phyloP scores from a whole-genome alignment of 2,329 filamentous ascomycete genomes.

The Aspergillus sp. region DNA sequence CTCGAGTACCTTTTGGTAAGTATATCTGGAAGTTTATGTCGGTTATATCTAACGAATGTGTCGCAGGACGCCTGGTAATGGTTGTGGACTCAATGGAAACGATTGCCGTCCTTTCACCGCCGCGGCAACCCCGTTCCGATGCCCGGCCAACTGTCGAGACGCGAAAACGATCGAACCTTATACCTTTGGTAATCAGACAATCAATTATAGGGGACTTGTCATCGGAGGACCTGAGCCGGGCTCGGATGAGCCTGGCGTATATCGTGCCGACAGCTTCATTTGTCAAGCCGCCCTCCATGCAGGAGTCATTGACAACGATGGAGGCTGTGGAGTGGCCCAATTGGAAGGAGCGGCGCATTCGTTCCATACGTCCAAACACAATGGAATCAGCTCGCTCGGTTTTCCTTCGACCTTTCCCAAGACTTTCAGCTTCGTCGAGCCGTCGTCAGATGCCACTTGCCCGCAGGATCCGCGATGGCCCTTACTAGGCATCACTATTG shows the following conservation, averaged over 20 bases:
- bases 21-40: neutral
- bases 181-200: constrained; percentile 51
- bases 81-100: constrained; percentile 56
- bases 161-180: constrained; percentile 51
- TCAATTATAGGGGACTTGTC: constrained; percentile 53
- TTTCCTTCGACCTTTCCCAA: constrained; percentile 91
- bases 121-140: constrained; percentile 54
- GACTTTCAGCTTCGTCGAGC: constrained; percentile 73
- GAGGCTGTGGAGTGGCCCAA: constrained; percentile 79
- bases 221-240: constrained; percentile 49
- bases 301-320: constrained; percentile 70
- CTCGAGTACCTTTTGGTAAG: constrained; percentile 47
- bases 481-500: constrained; percentile 75
- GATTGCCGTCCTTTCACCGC: constrained; percentile 56
- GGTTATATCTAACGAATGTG: neutral
- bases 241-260: constrained; percentile 55
- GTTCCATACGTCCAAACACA: constrained; percentile 63
- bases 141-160: constrained; percentile 54
- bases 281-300: constrained; percentile 83
- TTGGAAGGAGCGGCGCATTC: constrained; percentile 67
- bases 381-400: constrained; percentile 72
- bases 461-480: constrained; percentile 81
- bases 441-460: constrained; percentile 55
- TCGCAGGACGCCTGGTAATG: constrained; percentile 42
- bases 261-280: constrained; percentile 86